Base-by-base conservation (phyloP, 257 asterid genomes). In the Capsicum chinense region DNA sequence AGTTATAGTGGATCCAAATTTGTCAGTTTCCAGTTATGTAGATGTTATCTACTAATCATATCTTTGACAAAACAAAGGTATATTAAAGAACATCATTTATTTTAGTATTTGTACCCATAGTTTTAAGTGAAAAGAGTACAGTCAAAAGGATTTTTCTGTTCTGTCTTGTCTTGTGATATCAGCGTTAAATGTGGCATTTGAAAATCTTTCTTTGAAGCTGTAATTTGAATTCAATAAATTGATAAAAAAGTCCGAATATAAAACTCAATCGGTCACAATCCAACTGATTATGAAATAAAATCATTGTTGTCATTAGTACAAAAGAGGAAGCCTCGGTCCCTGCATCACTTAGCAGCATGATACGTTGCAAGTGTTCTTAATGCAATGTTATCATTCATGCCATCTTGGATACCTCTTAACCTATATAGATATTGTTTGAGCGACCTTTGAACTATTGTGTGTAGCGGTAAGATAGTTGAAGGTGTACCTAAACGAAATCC, bases 91-190 rank as follows among this genome's bases (percentile, higher is more conserved):
- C 2, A 5, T 6, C 12, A 9, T 71, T 71, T 71, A 1, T 71
- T 71, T 44, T 69, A 71, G 16, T n/a, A 12, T n/a, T 48, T n/a
- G 58, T 44, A 71, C 58, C 57, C 17, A 5, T 3, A 9, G 16
- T 47, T 71, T 39, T 47, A 9, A 58, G 58, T 47, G 57, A 44
- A 17, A 47, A 71, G 37, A n/a, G n/a, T 5, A n/a, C 39, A 71
- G 47, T 3, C 58, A 7, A n/a, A n/a, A 5, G 58, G 58, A 47
- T 19, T n/a, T 71, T 47, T 47, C 56, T n/a, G 58, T 71, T 47
- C 56, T n/a, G 58, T 71, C 79, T 17, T 47, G n/a, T 71, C n/a
- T 47, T 44, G 58, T 47, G 6, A 47, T 71, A n/a, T 71, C 79
- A 47, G 8, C 3, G 7, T 11, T 33, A 67, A 19, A 70, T 4